Percentiles rank a stretch among this genome's conserved stretches.
phyloP scores from a whole-genome alignment of 164 flowering plant species.

The Vitis rupestris region DNA sequence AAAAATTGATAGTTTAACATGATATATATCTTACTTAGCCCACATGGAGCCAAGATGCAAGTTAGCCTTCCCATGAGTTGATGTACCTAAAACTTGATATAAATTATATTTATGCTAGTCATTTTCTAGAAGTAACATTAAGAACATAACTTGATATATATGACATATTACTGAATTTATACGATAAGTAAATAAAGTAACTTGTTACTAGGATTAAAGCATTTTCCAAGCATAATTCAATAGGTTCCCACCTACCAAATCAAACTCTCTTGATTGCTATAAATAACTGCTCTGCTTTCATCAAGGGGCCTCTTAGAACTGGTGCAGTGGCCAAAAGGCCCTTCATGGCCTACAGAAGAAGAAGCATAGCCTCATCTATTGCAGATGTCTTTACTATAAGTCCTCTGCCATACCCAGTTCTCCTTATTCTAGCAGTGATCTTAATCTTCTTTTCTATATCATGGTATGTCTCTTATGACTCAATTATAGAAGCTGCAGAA shows the following conservation, averaged over 20 bases:
- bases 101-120: no score
- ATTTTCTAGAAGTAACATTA: no score
- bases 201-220: no score
- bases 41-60: no score
- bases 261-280: not conserved
- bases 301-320: not conserved
- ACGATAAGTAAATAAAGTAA: no score
- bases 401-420: conserved; percentile 82
- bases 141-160: no score
- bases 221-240: not conserved
- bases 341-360: conserved; percentile 24
- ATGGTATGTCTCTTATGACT: conserved; percentile 53
- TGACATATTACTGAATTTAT: no score
- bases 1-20: no score
- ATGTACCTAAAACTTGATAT: no score
- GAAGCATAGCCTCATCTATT: conserved; percentile 34
- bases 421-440: conserved; percentile 54
- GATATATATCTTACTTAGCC: no score
- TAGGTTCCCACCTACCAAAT: not conserved
- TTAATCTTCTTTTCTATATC: conserved; percentile 51
- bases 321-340: not conserved
- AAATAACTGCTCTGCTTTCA: no score
- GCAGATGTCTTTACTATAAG: conserved; percentile 51
- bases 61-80: no score
- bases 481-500: conserved; percentile 43